Evolutionary conservation across 495 filamentous ascomycete genomes (phyloP), one percentile per base, ranked within the genome.

Genomic region (Bombardia bombarda): DNA sequence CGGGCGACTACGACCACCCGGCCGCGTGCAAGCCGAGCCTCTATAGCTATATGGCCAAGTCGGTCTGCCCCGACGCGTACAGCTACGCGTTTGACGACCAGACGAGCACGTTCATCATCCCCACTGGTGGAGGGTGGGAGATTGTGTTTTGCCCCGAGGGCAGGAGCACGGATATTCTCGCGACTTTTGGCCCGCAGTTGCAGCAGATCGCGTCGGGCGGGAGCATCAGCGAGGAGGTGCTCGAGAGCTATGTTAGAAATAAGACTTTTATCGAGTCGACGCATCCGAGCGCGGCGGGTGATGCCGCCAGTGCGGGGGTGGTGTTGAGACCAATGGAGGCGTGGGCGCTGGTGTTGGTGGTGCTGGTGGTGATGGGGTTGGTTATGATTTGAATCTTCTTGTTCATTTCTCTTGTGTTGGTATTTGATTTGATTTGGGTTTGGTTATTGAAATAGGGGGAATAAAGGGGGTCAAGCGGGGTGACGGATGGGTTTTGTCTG

Each of bases 21-120:
- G 56, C 63, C 28, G 61, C 57, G 9, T 90, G 85, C 64, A 51
- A 61, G 47, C 80, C 83, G 6, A 73, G 70, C 34, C 45, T 70
- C 18, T 90, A 87, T 56, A 77, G 74, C 42, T 69, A 57, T 43
- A 56, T 63, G 16, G 82, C 82, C 23, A 90, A 90, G 69, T 61
- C 46, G 14, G 73, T 88, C 13, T 90, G 86, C 58, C 86, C 86
- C 2, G 86, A 90, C 62, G 86, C 85, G 14, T 90, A 90, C 58
- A 84, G 79, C 53, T 90, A 74, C 54, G 83, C 86, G 8, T 90
- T 77, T 49, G 84, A 90, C 52, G 86, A 90, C 62, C 64, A 75
- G 39, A 73, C 71, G 5, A 81, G 77, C 32, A 90, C 85, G 0
- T 90, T 90, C 58, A 82, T 86, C 45, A 73, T 87, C 7, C 83